phyloP scores from a whole-genome alignment of 1,284 basidiomycete genomes.

The Malassezia globosa region DNA sequence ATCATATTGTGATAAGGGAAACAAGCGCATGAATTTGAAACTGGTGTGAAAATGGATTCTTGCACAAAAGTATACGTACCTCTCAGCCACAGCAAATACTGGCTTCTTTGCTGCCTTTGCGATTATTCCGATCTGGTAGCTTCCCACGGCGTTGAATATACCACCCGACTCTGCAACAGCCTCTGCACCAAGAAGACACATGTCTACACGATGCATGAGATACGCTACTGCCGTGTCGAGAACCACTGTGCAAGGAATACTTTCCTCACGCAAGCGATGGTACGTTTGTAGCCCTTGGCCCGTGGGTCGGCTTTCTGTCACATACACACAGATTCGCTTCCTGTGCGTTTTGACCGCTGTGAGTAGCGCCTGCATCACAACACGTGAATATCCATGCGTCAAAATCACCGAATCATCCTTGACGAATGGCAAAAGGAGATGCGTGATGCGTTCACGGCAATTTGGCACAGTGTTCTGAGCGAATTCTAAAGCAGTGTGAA shows the following conservation, averaged over 20 bases:
- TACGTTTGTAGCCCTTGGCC: constrained; percentile 51
- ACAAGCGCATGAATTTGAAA: constrained; percentile 94
- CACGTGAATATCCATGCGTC: constrained; percentile 88
- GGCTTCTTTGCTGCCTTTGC: constrained; percentile 89
- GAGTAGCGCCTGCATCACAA: constrained; percentile 84
- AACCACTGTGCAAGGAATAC: constrained; percentile 86
- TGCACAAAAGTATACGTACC: no score
- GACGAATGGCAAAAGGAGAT: constrained; percentile 79
- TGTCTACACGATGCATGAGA: constrained; percentile 87
- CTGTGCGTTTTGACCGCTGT: constrained; percentile 59
- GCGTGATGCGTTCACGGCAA: constrained; percentile 79
- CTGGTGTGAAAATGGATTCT: constrained; percentile 37
- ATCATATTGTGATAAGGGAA: constrained; percentile 92
- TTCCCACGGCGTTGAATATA: constrained; percentile 61
- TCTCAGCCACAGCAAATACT: constrained; percentile 86
- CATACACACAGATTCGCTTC: constrained; percentile 91
- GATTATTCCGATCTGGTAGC: constrained; percentile 89
- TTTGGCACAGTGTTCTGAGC: constrained; percentile 50
- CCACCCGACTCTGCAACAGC: constrained; percentile 81
- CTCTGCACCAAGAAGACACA: constrained; percentile 90
- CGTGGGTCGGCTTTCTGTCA: constrained; percentile 83
- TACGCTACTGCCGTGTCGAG: constrained; percentile 94
- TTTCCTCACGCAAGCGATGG: constrained; percentile 53
- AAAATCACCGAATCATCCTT: constrained; percentile 82
- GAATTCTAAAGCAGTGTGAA: constrained; percentile 65